These are phyloP conservation scores for Dionaea muscipula DNA, from an alignment of 179 eudicot genomes.

Conservation along the genomic window DNA sequence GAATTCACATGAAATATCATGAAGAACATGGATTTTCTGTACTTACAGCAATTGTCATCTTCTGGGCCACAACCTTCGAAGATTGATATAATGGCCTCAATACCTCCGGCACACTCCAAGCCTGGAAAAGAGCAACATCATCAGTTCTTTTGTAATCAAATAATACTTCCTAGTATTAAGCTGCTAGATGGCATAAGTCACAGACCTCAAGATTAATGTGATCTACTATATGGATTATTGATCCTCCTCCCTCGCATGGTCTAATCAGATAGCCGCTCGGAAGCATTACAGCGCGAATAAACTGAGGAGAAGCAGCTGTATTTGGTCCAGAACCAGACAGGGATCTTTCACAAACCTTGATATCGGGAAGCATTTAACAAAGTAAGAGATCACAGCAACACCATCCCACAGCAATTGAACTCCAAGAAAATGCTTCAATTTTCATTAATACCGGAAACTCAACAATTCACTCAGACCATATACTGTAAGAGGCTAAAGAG, in stretches of 20 bases:
- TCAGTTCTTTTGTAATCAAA: not conserved
- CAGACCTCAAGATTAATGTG: conserved; percentile 81
- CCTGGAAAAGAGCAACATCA: conserved; percentile 27
- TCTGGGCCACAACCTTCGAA: conserved; percentile 87
- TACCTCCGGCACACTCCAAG: conserved; percentile 98
- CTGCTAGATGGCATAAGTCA: conserved; percentile 8
- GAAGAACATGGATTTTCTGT: not conserved
- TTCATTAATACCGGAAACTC: no score
- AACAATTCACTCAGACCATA: no score
- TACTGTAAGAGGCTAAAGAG: no score
- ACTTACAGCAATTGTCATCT: conserved; percentile 87
- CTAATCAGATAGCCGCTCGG: conserved; percentile 91
- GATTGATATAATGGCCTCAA: conserved; percentile 86
- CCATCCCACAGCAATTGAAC: not conserved
- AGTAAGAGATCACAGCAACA: not conserved
- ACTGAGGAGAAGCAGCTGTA: conserved; percentile 57
- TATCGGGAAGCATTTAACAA: not conserved
- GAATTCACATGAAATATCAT: no score
- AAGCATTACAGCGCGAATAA: conserved; percentile 85
- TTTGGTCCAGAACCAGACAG: conserved; percentile 80
- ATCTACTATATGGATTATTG: conserved; percentile 86
- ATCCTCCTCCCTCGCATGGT: conserved; percentile 97
- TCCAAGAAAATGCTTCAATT: no score
- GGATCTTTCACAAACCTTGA: conserved; percentile 92
- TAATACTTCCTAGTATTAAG: not conserved